A percentile compares a stretch with the other conserved stretches of the same genome.
These are phyloP conservation scores for Trichoderma lentiforme DNA, from an alignment of 2,329 filamentous ascomycete species.

Conservation along the genomic window DNA sequence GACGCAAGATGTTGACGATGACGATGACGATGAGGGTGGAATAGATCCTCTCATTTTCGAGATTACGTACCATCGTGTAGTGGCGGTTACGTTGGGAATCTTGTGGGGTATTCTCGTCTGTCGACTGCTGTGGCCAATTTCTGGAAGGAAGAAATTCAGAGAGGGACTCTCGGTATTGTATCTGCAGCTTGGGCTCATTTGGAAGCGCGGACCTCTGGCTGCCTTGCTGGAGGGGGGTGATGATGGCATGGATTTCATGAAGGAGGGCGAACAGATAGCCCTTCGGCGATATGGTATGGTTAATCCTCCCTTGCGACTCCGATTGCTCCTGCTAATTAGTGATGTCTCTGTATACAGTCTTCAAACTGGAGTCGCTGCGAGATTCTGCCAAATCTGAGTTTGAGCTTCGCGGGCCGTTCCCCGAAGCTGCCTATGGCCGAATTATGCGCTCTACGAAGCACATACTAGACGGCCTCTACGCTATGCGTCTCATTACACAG, in stretches of 20 bases:
- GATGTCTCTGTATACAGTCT: slow-evolving; percentile 37
- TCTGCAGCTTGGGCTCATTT: slow-evolving; percentile 91
- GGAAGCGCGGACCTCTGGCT: slow-evolving; percentile 87
- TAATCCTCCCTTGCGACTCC: not conserved
- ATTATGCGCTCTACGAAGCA: slow-evolving; percentile 78
- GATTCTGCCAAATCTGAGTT: slow-evolving; percentile 78
- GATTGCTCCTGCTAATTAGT: not conserved
- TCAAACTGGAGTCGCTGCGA: slow-evolving; percentile 70
- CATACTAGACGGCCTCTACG: slow-evolving; percentile 90
- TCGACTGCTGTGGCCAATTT: slow-evolving; percentile 88
- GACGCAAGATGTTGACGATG: slow-evolving; percentile 72
- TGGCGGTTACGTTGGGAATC: slow-evolving; percentile 81
- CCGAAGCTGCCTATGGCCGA: slow-evolving; percentile 65
- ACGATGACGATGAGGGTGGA: slow-evolving; percentile 86
- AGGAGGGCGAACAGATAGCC: slow-evolving; percentile 80
- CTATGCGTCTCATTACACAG: slow-evolving; percentile 89
- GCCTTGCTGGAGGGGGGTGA: slow-evolving; percentile 62
- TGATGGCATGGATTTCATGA: slow-evolving; percentile 68
- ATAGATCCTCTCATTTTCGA: slow-evolving; percentile 78
- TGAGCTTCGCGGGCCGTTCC: slow-evolving; percentile 83
- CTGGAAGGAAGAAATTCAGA: slow-evolving; percentile 81
- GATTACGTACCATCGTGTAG: slow-evolving; percentile 83
- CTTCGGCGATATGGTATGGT: slow-evolving; percentile 68
- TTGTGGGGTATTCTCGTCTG: slow-evolving; percentile 92
- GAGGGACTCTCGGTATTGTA: slow-evolving; percentile 88